Conservation (phyloP, 1,139 yeast genomes). For the Scheffersomyces cryptocercus region DNA sequence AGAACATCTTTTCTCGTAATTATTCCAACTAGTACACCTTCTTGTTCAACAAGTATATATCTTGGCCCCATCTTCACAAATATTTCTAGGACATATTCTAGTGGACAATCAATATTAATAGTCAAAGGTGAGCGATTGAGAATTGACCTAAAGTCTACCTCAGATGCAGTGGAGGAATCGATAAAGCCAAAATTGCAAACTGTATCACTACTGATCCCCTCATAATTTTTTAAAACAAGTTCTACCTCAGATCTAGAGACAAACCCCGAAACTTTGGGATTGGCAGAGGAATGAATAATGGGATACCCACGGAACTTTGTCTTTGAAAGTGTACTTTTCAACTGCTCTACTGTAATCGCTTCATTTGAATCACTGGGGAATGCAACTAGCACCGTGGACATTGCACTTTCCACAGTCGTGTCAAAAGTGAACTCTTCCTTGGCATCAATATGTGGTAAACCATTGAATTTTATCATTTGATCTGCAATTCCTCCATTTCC, state of each 20-base stretch:
- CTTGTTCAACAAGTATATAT: slow-evolving; percentile 60
- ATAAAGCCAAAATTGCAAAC: slow-evolving; percentile 20
- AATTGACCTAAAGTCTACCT: slow-evolving; percentile 37
- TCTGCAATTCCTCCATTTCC: slow-evolving; percentile 92
- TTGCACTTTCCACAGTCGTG: slow-evolving; percentile 60
- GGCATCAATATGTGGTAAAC: slow-evolving; percentile 80
- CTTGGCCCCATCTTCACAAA: slow-evolving; percentile 84
- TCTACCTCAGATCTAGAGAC: slow-evolving; percentile 36
- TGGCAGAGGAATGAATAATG: slow-evolving; percentile 34
- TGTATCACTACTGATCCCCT: slow-evolving; percentile 15
- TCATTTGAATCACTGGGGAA: slow-evolving; percentile 41
- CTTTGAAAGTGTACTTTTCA: slow-evolving; percentile 38
- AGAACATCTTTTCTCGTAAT: slow-evolving; percentile 69
- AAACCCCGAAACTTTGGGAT: slow-evolving; percentile 39
- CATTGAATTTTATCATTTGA: slow-evolving; percentile 87
- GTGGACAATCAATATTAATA: slow-evolving; percentile 53
- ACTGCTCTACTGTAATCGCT: slow-evolving; percentile 31
- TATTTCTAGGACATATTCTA: slow-evolving; percentile 66
- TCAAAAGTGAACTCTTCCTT: slow-evolving; percentile 64
- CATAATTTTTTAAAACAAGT: slow-evolving; percentile 18
- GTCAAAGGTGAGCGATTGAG: slow-evolving; percentile 67
- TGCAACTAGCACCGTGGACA: slow-evolving; percentile 57
- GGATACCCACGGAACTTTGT: slow-evolving; percentile 59
- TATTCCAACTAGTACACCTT: slow-evolving; percentile 57
- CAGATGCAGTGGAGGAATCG: slow-evolving; percentile 8